Evolutionary conservation across 371 early-diverging fungal genomes (phyloP), one percentile per base, ranked within the genome.

Genomic region (Massospora cicadina): DNA sequence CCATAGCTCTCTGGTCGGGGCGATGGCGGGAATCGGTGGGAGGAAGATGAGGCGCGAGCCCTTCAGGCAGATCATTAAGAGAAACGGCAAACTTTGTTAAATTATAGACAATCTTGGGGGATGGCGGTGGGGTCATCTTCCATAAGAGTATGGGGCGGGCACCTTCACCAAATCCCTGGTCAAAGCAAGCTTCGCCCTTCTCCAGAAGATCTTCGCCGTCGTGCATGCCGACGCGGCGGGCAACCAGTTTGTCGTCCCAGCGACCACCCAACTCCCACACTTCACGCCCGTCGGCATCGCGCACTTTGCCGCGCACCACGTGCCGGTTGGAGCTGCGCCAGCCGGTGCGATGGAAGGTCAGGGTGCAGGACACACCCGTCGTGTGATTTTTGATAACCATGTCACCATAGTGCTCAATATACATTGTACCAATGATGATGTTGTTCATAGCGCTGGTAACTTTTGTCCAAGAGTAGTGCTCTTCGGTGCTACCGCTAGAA

Each of bases 381-480:
- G 79, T 74, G 71, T 84, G 84, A 71, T 91, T 91, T 10, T 71
- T 71, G 27, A 90, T 77, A 24, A 77, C 71, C 77, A 91, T 81
- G 64, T 89, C 90, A 29, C 91, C 91, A 66, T 81, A 79, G 68
- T 87, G 86, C 64, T 90, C 89, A 65, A 91, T 80, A 78, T 79
- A 83, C 12, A 86, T 77, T 53, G 77, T 86, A n/a, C 91, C 91
- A 10, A 86, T 75, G 69, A 91, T 88, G 62, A 90, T 69, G 71
- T 90, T 90, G 61, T 89, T 81, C 32, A 90, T 90, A 56, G 76
- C 76, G 10, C 88, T 89, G 0, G 86, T 85, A 54, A 89, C 86
- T 71, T 89, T 90, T 67, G 76, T 82, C 86, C 87, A 90, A 26
- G 78, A 78, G 71, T 83, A 89, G 67, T 88, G 90, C 69, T 90